Evolutionary conservation across 768 basidiomycete species (phyloP).

Genomic region (Tricholoma bakamatsutake): DNA sequence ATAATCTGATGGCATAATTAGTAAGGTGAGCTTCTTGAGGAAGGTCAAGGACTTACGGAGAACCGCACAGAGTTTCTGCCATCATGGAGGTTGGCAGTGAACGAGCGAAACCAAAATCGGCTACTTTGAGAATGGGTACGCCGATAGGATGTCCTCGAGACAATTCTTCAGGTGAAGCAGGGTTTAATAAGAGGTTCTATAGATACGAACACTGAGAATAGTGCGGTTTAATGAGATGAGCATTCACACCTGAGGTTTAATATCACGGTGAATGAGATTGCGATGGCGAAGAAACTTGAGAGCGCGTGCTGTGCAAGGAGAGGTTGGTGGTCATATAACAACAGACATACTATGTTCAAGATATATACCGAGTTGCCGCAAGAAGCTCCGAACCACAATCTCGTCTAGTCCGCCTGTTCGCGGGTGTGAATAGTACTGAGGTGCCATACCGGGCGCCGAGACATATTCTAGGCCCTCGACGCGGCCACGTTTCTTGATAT

Average conservation of each 20-base stretch:
- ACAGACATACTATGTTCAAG: constrained; percentile 4
- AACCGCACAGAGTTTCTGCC: constrained; percentile 97
- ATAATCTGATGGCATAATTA: constrained; percentile 48
- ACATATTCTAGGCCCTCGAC: constrained; percentile 84
- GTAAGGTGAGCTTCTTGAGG: background rate
- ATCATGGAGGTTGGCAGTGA: constrained; percentile 87
- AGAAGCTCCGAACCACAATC: constrained; percentile 84
- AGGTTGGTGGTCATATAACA: constrained; percentile 7
- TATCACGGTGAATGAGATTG: constrained; percentile 93
- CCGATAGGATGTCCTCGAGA: constrained; percentile 84
- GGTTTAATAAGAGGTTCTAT: constrained; percentile 86
- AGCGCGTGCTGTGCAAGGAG: constrained; percentile 62
- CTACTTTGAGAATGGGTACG: constrained; percentile 92
- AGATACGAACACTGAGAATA: background rate
- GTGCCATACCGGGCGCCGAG: constrained; percentile 60
- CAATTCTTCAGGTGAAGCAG: constrained; percentile 75
- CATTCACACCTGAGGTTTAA: constrained; percentile 82
- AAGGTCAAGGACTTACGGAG: constrained; percentile 61
- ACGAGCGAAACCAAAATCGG: constrained; percentile 97
- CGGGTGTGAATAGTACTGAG: constrained; percentile 89
- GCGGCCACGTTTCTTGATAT: constrained; percentile 96
- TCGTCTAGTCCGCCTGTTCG: constrained; percentile 86
- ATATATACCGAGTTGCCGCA: constrained; percentile 61
- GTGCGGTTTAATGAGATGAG: background rate
- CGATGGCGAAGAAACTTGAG: constrained; percentile 86